Percentiles rank a stretch among this genome's conserved stretches.
These are phyloP conservation scores for Diplocarpon mali DNA, from an alignment of 2,329 filamentous ascomycete species.

Conservation along the genomic window DNA sequence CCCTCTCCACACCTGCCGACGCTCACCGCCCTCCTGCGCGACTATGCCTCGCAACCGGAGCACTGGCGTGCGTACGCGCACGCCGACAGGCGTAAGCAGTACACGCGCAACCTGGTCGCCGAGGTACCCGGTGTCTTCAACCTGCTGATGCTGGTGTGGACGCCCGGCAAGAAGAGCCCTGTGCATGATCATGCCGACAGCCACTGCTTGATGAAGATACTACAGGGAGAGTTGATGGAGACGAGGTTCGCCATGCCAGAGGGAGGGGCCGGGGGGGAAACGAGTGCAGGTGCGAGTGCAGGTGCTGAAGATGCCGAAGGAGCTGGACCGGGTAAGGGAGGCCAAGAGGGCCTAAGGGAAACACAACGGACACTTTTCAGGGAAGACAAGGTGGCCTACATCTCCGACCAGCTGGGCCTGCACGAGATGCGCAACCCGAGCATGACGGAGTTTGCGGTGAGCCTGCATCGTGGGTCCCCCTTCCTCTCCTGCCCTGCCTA, in stretches of 20 bases:
- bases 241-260: slow-evolving; percentile 47
- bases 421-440: slow-evolving; percentile 74
- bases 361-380: slow-evolving; percentile 37
- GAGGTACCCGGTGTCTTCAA: slow-evolving; percentile 64
- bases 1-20: slow-evolving; percentile 11
- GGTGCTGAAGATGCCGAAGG: neutral
- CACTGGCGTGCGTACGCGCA: slow-evolving; percentile 69
- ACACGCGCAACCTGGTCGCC: slow-evolving; percentile 83
- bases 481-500: neutral
- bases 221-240: slow-evolving; percentile 68
- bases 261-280: too few species aligned
- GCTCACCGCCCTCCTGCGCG: slow-evolving; percentile 13
- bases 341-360: slow-evolving; percentile 34
- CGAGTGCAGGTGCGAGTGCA: too few species aligned
- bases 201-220: slow-evolving; percentile 88
- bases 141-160: slow-evolving; percentile 75
- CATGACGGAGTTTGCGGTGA: slow-evolving; percentile 64
- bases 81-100: slow-evolving; percentile 54
- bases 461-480: slow-evolving; percentile 48
- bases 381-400: slow-evolving; percentile 74
- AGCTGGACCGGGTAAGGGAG: neutral
- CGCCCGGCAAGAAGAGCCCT: slow-evolving; percentile 68
- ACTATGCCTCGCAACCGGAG: slow-evolving; percentile 15
- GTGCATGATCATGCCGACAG: slow-evolving; percentile 86
- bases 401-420: slow-evolving; percentile 76